Conservation (phyloP, 2,329 filamentous ascomycete species). For the Diaporthe destruens region DNA sequence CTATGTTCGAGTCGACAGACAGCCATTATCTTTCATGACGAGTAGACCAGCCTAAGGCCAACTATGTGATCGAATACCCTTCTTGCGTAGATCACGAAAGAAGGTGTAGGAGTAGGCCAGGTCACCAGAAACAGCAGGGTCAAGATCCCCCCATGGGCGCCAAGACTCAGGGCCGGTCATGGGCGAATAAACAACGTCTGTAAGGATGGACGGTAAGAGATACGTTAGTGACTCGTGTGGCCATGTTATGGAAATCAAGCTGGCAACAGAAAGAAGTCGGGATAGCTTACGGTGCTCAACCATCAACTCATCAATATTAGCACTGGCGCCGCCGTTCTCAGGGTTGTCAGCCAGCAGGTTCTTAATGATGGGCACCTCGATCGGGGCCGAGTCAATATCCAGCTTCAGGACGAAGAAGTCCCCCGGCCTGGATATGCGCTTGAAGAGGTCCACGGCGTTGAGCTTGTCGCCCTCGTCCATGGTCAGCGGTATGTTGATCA, state of each 20-base stretch:
- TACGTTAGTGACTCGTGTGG: neutral
- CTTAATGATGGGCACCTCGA: constrained; percentile 6
- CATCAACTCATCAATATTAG: constrained; percentile 9
- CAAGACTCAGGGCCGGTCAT: neutral
- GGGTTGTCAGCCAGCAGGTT: constrained; percentile 3
- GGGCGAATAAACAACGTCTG: neutral
- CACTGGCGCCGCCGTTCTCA: neutral
- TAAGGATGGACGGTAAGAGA: neutral
- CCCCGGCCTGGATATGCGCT: constrained; percentile 5
- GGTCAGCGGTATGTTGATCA: constrained; percentile 5
- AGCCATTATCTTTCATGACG: neutral
- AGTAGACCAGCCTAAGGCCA: neutral
- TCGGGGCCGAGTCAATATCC: constrained; percentile 7
- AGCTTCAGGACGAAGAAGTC: constrained; percentile 9
- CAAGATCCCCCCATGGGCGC: neutral
- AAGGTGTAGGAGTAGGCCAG: neutral
- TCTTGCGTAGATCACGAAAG: constrained; percentile 4
- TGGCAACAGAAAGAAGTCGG: neutral
- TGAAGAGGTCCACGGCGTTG: constrained; percentile 4
- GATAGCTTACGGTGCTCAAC: neutral
- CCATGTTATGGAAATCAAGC: neutral
- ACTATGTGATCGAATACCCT: constrained; percentile 14
- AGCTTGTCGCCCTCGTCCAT: constrained; percentile 14
- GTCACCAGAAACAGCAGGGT: neutral
- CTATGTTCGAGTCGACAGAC: neutral